Base-by-base conservation (phyloP, 352 stramenopile species). In the Elongisporangium prolatum region DNA sequence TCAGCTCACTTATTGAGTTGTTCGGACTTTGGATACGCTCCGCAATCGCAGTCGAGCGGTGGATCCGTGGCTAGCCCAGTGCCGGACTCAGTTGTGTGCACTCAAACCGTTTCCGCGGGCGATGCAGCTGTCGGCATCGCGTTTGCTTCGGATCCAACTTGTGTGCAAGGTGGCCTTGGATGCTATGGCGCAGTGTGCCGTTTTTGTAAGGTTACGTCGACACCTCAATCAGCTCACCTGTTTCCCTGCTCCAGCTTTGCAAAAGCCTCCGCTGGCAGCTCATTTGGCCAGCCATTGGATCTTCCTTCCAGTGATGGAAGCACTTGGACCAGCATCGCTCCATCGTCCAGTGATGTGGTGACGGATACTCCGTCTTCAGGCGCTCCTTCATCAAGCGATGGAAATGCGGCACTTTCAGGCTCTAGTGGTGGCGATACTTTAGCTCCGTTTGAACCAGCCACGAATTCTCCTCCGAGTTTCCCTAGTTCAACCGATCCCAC, bases 171-270 rank as follows among this genome's bases (percentile, higher is more conserved):
- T 25, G 72, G 72, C 1, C 57, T 81, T 11, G 72, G 72, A 0
- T 81, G 72, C 61, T 76, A 68, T 60, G 68, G 58, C 47, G 57
- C 62, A 18, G 54, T 62, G 22, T 82, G 73, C 52, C 70, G 73
- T 20, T 77, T 60, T 21, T 82, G 73, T 61, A 74, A 76, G 50
- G n/a, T 65, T 14, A 20, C 62, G 0, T 60, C 69, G 13, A 74
- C 67, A 0, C 61, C 65, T 4, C 61, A 79, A 59, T 78, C 72
- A 11, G 52, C 59, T 17, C 22, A 67, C 3, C 64, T 77, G 10
- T 44, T 65, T n/a, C 61, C 64, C 21, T 82, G 72, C 57, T 57
- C 60, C 4, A 24, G 22, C n/a, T 59, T 71, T 34, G 63, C 50
- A 3, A 65, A 57, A 44, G 34, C 34, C 34, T 14, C 5, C 10